Percentiles rank a stretch among this genome's conserved stretches.
Conservation (phyloP, 2,329 filamentous ascomycete species). For the Metarhizium album region DNA sequence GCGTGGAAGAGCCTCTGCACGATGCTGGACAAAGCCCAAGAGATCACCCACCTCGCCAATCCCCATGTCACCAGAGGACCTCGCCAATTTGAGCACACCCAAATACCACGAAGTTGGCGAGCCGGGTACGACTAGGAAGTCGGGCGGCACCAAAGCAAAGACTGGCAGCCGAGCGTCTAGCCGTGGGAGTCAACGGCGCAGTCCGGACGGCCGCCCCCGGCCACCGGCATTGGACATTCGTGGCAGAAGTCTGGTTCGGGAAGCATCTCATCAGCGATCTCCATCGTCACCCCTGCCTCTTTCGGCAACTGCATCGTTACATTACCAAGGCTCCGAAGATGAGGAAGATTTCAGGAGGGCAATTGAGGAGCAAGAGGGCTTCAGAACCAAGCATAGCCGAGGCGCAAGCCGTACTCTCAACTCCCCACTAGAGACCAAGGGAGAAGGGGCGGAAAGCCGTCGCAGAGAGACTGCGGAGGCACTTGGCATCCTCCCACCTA, state of each 20-base stretch:
- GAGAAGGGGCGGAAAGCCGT: constrained; percentile 31
- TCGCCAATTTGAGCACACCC: constrained; percentile 50
- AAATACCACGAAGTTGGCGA: constrained; percentile 25
- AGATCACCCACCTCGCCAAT: constrained; percentile 85
- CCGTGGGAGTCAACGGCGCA: constrained; percentile 34
- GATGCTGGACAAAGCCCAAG: constrained; percentile 64
- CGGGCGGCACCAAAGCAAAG: constrained; percentile 21
- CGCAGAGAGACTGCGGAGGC: constrained; percentile 21
- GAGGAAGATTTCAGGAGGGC: constrained; percentile 50
- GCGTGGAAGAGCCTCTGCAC: constrained; percentile 53
- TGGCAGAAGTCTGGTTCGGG: constrained; percentile 51
- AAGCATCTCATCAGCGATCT: constrained; percentile 52
- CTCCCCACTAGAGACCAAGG: constrained; percentile 24
- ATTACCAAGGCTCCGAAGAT: constrained; percentile 45
- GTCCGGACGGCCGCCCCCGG: constrained; percentile 32
- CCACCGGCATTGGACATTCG: constrained; percentile 38
- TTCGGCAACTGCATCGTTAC: constrained; percentile 34
- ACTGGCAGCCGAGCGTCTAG: constrained; percentile 37
- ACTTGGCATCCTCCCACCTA: constrained; percentile 21
- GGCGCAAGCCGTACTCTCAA: constrained; percentile 33
- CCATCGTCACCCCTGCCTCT: constrained; percentile 75
- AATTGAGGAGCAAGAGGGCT: constrained; percentile 41
- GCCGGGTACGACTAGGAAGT: constrained; percentile 34
- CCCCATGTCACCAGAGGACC: constrained; percentile 87
- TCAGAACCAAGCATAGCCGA: constrained; percentile 43